These are phyloP conservation scores for Cryptosporidium andersoni DNA, from an alignment of 169 alveolate genomes.

Conservation along the genomic window DNA sequence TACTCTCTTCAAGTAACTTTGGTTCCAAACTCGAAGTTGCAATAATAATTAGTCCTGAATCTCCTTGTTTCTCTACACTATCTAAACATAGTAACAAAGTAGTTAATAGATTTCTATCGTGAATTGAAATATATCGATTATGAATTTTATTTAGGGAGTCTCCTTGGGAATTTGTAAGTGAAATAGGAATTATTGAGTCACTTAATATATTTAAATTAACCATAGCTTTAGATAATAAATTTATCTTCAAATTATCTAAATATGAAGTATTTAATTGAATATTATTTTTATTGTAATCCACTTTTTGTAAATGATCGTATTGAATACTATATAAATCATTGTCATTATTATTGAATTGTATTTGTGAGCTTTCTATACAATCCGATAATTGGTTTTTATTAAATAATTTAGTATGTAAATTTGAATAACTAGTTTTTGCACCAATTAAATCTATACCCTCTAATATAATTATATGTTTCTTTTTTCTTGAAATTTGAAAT, in stretches of 20 bases:
- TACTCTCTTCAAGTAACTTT: constrained; percentile 24
- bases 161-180: background rate
- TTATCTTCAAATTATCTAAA: background rate
- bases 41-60: constrained; percentile 30
- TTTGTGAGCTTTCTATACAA: background rate
- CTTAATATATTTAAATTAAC: background rate
- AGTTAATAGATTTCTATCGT: constrained; percentile 43
- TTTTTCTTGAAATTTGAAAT: background rate
- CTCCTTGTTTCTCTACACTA: constrained; percentile 23
- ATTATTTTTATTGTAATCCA: background rate
- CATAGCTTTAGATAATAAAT: background rate
- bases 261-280: background rate
- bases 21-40: constrained; percentile 30
- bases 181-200: background rate
- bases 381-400: too few species aligned
- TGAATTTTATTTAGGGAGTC: background rate
- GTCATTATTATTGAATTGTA: background rate
- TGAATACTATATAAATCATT: background rate
- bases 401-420: background rate
- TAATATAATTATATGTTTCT: constrained; percentile 18
- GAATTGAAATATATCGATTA: background rate
- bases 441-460: constrained; percentile 48
- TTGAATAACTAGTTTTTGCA: background rate
- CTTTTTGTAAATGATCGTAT: background rate
- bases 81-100: constrained; percentile 59